Evolutionary conservation across 768 basidiomycete species (phyloP).

Genomic region (Lactarius sanguifluus): DNA sequence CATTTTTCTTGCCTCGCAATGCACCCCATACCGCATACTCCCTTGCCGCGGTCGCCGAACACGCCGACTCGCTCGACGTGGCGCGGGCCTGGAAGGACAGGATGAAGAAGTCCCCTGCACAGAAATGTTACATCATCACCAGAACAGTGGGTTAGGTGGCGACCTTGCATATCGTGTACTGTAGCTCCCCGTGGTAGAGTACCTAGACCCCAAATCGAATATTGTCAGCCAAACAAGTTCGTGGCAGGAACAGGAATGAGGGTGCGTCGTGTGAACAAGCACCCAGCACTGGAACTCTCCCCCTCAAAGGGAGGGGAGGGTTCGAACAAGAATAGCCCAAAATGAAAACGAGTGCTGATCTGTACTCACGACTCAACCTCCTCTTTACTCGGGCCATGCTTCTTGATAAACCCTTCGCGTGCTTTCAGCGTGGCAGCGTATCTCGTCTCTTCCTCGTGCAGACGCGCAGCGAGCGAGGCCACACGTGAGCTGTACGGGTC

Average conservation of each 20-base stretch:
- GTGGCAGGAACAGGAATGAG: too few species aligned
- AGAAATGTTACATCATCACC: background rate
- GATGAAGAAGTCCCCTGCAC: slow-evolving; percentile 51
- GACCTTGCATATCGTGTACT: slow-evolving; percentile 1
- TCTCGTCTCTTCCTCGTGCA: slow-evolving; percentile 5
- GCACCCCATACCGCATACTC: slow-evolving; percentile 52
- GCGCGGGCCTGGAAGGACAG: slow-evolving; percentile 50
- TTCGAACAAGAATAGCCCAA: background rate
- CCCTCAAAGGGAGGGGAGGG: background rate
- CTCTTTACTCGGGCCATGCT: slow-evolving; percentile 15
- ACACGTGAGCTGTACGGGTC: background rate
- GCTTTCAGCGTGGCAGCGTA: background rate
- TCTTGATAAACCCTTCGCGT: slow-evolving; percentile 7
- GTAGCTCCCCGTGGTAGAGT: slow-evolving; percentile 2
- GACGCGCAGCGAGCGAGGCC: background rate
- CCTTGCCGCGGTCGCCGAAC: slow-evolving; percentile 57
- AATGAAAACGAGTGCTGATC: background rate
- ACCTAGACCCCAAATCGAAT: slow-evolving; percentile 7
- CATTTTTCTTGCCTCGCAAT: slow-evolving; percentile 48
- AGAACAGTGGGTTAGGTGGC: too few species aligned
- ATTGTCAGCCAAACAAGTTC: background rate
- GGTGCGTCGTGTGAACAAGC: background rate
- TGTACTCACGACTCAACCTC: slow-evolving; percentile 11
- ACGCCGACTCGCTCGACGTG: slow-evolving; percentile 48
- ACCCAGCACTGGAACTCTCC: background rate